phyloP scores from a whole-genome alignment of 495 filamentous ascomycete species.

The Collariella sp. region DNA sequence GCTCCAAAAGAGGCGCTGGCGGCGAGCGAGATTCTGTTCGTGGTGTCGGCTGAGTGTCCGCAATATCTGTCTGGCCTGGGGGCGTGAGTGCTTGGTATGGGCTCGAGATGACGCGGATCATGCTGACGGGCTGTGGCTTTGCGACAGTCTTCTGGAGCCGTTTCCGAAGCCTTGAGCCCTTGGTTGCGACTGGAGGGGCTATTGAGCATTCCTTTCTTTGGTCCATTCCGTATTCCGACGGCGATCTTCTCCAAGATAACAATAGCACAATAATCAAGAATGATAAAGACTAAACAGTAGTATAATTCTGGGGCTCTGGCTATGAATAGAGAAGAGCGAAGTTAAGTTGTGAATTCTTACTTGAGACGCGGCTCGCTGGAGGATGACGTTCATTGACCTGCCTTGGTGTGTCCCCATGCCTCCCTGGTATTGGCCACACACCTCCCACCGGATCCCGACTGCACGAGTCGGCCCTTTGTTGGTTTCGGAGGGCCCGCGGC shows the following conservation, averaged over 20 bases:
- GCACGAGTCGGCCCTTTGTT: too few species aligned
- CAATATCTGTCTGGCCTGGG: too few species aligned
- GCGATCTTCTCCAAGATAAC: slow-evolving; percentile 15
- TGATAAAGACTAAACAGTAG: too few species aligned
- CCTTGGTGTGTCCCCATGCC: too few species aligned
- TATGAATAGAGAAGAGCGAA: neutral
- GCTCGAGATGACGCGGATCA: slow-evolving; percentile 12
- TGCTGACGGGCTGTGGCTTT: slow-evolving; percentile 25
- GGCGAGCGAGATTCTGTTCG: slow-evolving; percentile 14
- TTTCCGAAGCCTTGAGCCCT: slow-evolving; percentile 30
- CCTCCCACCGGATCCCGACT: too few species aligned
- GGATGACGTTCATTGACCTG: too few species aligned
- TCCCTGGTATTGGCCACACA: too few species aligned
- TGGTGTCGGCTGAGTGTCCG: slow-evolving; percentile 19
- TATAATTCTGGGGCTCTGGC: neutral
- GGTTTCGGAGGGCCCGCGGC: neutral
- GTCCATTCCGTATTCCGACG: slow-evolving; percentile 29
- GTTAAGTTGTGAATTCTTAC: too few species aligned
- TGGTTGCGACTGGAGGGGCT: slow-evolving; percentile 18
- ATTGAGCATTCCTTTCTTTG: slow-evolving; percentile 23
- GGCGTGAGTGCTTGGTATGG: slow-evolving; percentile 10
- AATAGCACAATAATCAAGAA: too few species aligned
- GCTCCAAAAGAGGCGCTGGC: slow-evolving; percentile 14
- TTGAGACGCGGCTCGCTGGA: too few species aligned
- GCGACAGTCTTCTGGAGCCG: slow-evolving; percentile 35